Evolutionary conservation across 2,329 filamentous ascomycete genomes (phyloP), one percentile per base, ranked within the genome.

Genomic region (Cordyceps cateniannulata): DNA sequence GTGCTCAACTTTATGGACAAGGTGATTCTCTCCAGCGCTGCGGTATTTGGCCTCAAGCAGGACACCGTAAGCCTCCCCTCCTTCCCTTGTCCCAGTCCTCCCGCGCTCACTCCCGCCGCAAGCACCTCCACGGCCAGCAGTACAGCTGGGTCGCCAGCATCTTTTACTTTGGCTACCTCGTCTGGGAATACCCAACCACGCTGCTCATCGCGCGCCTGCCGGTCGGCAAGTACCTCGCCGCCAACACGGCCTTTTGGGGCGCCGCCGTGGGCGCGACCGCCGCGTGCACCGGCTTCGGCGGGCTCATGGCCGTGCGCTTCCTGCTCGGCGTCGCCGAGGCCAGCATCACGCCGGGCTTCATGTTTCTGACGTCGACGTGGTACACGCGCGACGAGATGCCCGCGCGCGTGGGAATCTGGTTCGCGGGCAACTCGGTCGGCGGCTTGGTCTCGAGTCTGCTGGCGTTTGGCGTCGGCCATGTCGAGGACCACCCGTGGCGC

Each of bases 1-100:
- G 80, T 80, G 72, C 69, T 86, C 63, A 83, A 84, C 66, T 85
- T 85, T 61, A 83, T 86, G 75, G 84, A 86, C 69, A 86, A 86
- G 67, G 79, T 78, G 0, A 82, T 82, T 60, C 67, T 84, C 1
- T 81, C 80, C 0, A 82, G 77, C 62, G 82, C 83, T 0, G 75
- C 81, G 4, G 81, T 85, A 0, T 85, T 85, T 64, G 82, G 81
- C 0, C 66, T 84, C n/a, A 71, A 72, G 6, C 70, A 81, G 1
- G 82, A 84, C 65, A 79, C 71, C 18, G 72, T 74, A 48, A 47
- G 68, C 59, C 32, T 10, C 32, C 10, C 32, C 32, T 12, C 25
- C 16, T n/a, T 48, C 38, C 38, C 16, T 16, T 16, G 20, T n/a
- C 20, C n/a, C 25, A 10, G n/a, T n/a, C n/a, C 7, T 9, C 8